phyloP scores from a whole-genome alignment of 768 basidiomycete genomes.

The Tricholoma furcatifolium region DNA sequence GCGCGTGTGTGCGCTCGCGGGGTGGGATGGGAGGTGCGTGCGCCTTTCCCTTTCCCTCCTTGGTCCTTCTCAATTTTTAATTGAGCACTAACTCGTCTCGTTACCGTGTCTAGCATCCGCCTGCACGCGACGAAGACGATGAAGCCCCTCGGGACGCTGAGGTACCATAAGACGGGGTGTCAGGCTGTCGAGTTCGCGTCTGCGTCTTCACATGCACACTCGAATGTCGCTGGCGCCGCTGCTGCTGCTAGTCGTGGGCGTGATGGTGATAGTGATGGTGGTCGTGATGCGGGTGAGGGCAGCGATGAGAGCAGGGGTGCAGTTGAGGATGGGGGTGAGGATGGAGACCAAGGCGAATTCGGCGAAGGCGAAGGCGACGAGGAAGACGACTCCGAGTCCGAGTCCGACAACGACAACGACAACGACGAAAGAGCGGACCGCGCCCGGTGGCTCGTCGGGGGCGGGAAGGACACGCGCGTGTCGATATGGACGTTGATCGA shows the following conservation, averaged over 20 bases:
- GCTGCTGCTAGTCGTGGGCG: too few species aligned
- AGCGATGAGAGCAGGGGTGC: conserved; percentile 23
- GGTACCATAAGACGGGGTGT: conserved; percentile 77
- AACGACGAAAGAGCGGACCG: conserved; percentile 42
- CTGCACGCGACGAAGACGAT: conserved; percentile 79
- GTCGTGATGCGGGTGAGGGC: conserved; percentile 7
- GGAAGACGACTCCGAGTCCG: conserved; percentile 41
- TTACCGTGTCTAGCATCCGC: conserved; percentile 55
- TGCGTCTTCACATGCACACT: neutral
- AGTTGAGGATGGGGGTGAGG: conserved; percentile 17
- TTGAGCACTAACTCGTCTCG: neutral
- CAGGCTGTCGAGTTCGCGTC: conserved; percentile 74
- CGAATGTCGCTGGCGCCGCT: too few species aligned
- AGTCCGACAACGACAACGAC: conserved; percentile 58
- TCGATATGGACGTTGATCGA: conserved; percentile 69
- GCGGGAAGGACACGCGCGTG: conserved; percentile 67
- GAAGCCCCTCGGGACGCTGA: conserved; percentile 81
- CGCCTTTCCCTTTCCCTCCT: too few species aligned
- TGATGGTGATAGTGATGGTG: too few species aligned
- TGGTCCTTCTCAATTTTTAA: neutral
- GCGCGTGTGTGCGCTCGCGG: conserved; percentile 81
- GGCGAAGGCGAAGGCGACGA: neutral
- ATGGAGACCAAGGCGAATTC: conserved; percentile 21
- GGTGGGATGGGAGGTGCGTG: conserved; percentile 96
- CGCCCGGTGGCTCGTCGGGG: conserved; percentile 62